Base-by-base conservation (phyloP, 176 grass and related monocot species). In the Oryza nivara region DNA sequence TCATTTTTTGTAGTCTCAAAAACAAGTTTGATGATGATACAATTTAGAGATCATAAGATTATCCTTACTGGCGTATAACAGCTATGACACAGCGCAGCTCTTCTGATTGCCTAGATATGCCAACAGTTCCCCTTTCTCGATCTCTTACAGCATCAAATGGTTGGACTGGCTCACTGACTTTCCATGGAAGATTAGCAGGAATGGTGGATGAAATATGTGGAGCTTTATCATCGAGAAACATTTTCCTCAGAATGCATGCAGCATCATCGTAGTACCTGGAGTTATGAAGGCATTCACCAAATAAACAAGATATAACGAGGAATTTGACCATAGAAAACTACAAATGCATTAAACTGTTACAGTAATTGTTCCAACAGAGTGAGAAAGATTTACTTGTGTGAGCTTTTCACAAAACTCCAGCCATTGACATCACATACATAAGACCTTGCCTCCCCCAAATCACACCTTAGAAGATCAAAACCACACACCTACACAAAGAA, bases 381-480 rank as follows among this genome's bases (percentile, higher is more conserved):
- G 1, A 90, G 16, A 34, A 79, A 69, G 8, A 34, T 89, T 97
- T 97, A 97, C 95, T 97, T 97, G 82, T 94, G 82, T 80, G 95
- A 95, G 68, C 92, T 97, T 84, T 95, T 95, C 84, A 97, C 95
- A 36, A 97, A 97, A 91, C 92, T 97, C 92, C 95, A 97, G 25
- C 95, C 95, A 89, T 97, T 97, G 38, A 97, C 95, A 80, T 97
- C 95, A 89, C 95, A 97, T 51, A 97, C 95, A 86, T 95, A 97
- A 65, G 95, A 95, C 79, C 90, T 88, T 76, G 88, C 85, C 52
- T 97, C 88, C 54, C 88, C 88, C 44, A 86, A 51, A 73, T 89
- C 92, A 51, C 89, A 95, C 70, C 95, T 91, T 84, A 97, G 86
- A 81, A 95, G 88, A 93, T 95, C 92, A 88, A 97, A 97, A 49